Evolutionary conservation across 2,329 filamentous ascomycete genomes (phyloP).

Genomic region (Monosporascus ibericus): DNA sequence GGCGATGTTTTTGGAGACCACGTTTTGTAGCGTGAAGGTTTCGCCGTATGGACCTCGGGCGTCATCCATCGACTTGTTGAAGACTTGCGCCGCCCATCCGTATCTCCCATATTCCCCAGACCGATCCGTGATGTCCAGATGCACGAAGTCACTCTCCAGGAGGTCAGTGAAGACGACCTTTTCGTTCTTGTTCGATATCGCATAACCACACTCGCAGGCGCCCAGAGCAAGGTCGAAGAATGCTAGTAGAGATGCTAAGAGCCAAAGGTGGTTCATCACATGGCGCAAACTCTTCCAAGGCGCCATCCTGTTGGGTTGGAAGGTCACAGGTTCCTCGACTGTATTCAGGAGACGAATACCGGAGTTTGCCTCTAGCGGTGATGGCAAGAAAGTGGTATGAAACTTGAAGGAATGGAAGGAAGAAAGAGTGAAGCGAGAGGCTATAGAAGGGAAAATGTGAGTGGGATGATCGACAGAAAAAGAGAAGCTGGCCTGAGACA

Average conservation of each 20-base stretch:
- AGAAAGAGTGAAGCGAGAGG: neutral
- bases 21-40: constrained; percentile 50
- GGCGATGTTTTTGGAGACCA: constrained; percentile 45
- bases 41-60: constrained; percentile 63
- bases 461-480: neutral
- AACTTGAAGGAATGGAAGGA: neutral
- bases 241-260: constrained; percentile 10
- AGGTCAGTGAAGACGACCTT: constrained; percentile 59
- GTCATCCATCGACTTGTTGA: constrained; percentile 53
- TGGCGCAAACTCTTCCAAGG: neutral
- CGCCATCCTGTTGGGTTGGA: neutral
- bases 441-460: neutral
- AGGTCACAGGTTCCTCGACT: neutral
- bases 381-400: neutral
- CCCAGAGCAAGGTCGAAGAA: constrained; percentile 24
- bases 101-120: constrained; percentile 27
- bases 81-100: constrained; percentile 60
- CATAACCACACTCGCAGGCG: constrained; percentile 69
- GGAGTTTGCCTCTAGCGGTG: neutral
- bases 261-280: constrained; percentile 7
- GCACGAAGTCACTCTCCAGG: constrained; percentile 67
- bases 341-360: neutral
- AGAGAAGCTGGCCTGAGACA: neutral
- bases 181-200: constrained; percentile 36
- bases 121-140: constrained; percentile 40